Conservation (phyloP, 1,139 yeast genomes). For the Arxiozyma telluris region DNA sequence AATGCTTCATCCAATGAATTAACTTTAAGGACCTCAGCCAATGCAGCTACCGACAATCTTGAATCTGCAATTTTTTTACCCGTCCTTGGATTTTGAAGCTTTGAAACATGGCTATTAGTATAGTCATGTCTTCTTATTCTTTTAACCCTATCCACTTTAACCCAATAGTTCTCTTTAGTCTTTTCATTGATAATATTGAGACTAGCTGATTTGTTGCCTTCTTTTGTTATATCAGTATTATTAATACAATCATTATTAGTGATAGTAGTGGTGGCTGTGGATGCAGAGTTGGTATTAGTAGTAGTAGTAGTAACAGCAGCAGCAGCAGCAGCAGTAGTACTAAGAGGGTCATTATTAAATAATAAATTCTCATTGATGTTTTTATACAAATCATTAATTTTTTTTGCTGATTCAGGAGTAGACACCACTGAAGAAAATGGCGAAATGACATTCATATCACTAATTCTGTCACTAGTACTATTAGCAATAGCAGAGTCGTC, state of each 20-base stretch:
- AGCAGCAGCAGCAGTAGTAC: no score
- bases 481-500: not conserved
- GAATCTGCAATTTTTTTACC: constrained; percentile 36
- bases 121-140: not conserved
- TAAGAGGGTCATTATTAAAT: not conserved
- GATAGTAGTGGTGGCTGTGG: not conserved
- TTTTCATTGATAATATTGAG: not conserved
- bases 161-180: not conserved
- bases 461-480: not conserved
- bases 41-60: constrained; percentile 47
- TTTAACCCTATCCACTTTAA: not conserved
- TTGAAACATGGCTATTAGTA: not conserved
- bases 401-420: not conserved
- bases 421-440: constrained; percentile 1
- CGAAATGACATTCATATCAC: not conserved
- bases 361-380: not conserved
- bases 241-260: not conserved
- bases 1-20: constrained; percentile 47
- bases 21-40: constrained; percentile 47
- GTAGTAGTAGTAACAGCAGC: no score
- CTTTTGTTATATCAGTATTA: not conserved
- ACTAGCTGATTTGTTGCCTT: not conserved
- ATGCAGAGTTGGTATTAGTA: not conserved
- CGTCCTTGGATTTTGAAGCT: constrained; percentile 1
- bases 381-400: not conserved